Percentiles rank a stretch among this genome's conserved stretches.
Conservation (phyloP, 495 filamentous ascomycete species). For the Halenospora varia region DNA sequence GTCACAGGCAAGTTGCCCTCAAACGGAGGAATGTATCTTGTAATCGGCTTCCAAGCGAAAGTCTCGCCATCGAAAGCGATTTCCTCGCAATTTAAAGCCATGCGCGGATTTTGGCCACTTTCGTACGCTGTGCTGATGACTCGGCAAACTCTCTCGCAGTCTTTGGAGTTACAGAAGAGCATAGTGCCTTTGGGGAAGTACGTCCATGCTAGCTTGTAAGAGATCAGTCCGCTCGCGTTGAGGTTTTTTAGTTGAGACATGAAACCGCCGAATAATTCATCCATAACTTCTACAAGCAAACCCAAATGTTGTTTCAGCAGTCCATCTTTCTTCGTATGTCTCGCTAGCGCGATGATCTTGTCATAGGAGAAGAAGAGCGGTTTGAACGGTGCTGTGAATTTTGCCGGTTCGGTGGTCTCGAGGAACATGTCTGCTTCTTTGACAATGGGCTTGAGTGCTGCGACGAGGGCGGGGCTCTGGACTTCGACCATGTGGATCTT, state of each 20-base stretch:
- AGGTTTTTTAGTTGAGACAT: slow-evolving; percentile 27
- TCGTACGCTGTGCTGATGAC: slow-evolving; percentile 26
- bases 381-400: slow-evolving; percentile 32
- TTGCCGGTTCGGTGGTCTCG: slow-evolving; percentile 29
- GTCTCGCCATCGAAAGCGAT: slow-evolving; percentile 28
- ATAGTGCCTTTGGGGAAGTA: slow-evolving; percentile 29
- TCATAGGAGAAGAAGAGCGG: slow-evolving; percentile 35
- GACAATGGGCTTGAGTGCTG: slow-evolving; percentile 29
- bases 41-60: slow-evolving; percentile 28
- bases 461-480: slow-evolving; percentile 32
- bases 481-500: slow-evolving; percentile 33
- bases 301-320: slow-evolving; percentile 27
- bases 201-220: slow-evolving; percentile 32
- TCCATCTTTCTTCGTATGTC: slow-evolving; percentile 7
- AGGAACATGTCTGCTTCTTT: slow-evolving; percentile 29
- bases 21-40: slow-evolving; percentile 22
- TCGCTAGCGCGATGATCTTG: slow-evolving; percentile 26
- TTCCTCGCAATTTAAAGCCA: slow-evolving; percentile 24
- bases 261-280: slow-evolving; percentile 33
- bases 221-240: slow-evolving; percentile 23
- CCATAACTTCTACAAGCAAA: slow-evolving; percentile 31
- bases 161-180: slow-evolving; percentile 26
- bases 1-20: slow-evolving; percentile 24
- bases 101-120: not conserved
- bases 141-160: slow-evolving; percentile 30